A percentile compares a stretch with the other conserved stretches of the same genome.
Conservation (phyloP, 805 yeast species). For the Saccharomyces jurei region DNA sequence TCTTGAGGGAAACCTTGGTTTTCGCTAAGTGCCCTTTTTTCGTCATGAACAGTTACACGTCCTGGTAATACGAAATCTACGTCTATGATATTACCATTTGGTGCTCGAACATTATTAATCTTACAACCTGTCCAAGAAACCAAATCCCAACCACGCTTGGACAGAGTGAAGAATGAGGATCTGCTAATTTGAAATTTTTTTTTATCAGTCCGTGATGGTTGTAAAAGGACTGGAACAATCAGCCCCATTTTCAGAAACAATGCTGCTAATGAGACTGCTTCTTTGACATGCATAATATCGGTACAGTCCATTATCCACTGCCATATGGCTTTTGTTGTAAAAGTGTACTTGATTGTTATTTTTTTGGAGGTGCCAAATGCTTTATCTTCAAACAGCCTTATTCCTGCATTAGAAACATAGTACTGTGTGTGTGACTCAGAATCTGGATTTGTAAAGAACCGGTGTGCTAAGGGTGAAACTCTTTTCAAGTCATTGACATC, state of each 20-base stretch:
- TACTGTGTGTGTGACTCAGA: slow-evolving; percentile 77
- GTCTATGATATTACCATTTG: slow-evolving; percentile 1
- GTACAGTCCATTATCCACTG: slow-evolving; percentile 93
- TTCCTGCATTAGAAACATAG: slow-evolving; percentile 58
- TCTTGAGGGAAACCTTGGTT: not conserved
- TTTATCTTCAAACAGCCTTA: slow-evolving; percentile 46
- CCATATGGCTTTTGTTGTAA: slow-evolving; percentile 68
- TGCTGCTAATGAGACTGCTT: slow-evolving; percentile 46
- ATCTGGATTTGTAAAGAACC: slow-evolving; percentile 80
- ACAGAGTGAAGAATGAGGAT: slow-evolving; percentile 38
- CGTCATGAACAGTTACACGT: slow-evolving; percentile 11
- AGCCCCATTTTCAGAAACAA: slow-evolving; percentile 41
- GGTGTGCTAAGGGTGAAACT: slow-evolving; percentile 62
- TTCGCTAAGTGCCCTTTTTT: slow-evolving; percentile 1
- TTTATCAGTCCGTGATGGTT: slow-evolving; percentile 31
- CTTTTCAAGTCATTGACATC: slow-evolving; percentile 18
- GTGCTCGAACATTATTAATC: slow-evolving; percentile 3
- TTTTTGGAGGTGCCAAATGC: slow-evolving; percentile 26
- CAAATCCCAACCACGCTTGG: slow-evolving; percentile 36
- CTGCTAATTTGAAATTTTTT: slow-evolving; percentile 29
- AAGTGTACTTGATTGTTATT: slow-evolving; percentile 35
- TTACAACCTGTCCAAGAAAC: slow-evolving; percentile 22
- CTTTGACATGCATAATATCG: slow-evolving; percentile 47
- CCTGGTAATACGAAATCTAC: slow-evolving; percentile 1
- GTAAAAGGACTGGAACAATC: slow-evolving; percentile 36